These are phyloP conservation scores for Sarcodon aspratus DNA, from an alignment of 768 basidiomycete genomes.

Conservation along the genomic window DNA sequence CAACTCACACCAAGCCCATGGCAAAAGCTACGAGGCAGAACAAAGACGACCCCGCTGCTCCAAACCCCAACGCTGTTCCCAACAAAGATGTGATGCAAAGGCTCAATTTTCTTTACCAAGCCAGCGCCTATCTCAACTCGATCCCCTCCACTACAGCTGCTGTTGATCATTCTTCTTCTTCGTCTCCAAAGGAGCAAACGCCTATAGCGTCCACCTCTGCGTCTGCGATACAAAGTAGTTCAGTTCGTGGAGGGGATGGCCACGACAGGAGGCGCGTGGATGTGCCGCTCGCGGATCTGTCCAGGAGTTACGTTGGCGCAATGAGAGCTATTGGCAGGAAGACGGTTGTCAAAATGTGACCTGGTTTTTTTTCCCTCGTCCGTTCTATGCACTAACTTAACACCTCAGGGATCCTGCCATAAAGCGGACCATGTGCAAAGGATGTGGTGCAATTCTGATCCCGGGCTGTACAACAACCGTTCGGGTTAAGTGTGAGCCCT, in stretches of 20 bases:
- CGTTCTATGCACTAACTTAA: neutral
- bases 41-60: conserved; percentile 37
- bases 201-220: neutral
- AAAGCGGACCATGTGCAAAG: conserved; percentile 72
- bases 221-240: neutral
- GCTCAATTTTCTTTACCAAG: conserved; percentile 80
- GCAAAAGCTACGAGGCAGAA: conserved; percentile 38
- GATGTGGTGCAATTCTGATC: conserved; percentile 51
- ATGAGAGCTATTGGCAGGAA: conserved; percentile 70
- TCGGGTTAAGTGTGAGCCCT: conserved; percentile 49
- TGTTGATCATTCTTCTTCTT: conserved; percentile 2
- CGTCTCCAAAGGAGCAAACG: neutral
- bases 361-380: conserved; percentile 10
- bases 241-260: neutral
- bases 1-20: conserved; percentile 26
- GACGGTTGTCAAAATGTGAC: conserved; percentile 65
- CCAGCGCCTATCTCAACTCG: conserved; percentile 49
- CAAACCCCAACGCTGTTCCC: conserved; percentile 39
- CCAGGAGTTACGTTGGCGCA: conserved; percentile 48
- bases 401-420: conserved; percentile 60
- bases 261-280: conserved; percentile 14
- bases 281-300: conserved; percentile 35
- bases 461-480: conserved; percentile 58
- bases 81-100: conserved; percentile 76
- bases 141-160: conserved; percentile 14